Percentiles rank a stretch among this genome's conserved stretches.
Evolutionary conservation across 768 basidiomycete species (phyloP).

Genomic region (Multifurca ochricompacta): DNA sequence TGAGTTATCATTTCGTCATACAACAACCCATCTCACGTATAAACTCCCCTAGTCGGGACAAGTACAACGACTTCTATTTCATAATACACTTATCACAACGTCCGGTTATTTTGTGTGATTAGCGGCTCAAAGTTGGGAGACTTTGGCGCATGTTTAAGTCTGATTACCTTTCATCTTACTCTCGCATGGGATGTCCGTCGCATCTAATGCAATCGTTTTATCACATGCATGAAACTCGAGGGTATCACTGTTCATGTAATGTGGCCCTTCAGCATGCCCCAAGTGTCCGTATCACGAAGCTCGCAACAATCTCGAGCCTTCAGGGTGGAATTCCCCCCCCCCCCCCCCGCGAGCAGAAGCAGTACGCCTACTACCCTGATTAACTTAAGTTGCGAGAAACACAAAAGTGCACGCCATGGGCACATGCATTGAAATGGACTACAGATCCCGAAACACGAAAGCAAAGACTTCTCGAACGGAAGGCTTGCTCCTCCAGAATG

Average conservation of each 20-base stretch:
- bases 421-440: neutral
- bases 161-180: neutral
- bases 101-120: neutral
- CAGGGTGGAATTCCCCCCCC: no score
- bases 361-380: neutral
- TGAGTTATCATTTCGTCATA: neutral
- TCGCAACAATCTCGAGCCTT: neutral
- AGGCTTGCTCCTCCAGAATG: neutral
- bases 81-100: neutral
- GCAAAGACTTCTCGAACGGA: neutral
- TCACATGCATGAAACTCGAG: neutral
- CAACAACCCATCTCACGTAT: no score
- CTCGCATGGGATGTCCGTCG: neutral
- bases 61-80: neutral
- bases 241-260: neutral
- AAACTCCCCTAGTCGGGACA: no score
- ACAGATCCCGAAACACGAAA: slow-evolving; percentile 3
- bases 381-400: neutral
- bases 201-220: neutral
- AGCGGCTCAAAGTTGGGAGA: neutral
- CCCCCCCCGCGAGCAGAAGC: no score
- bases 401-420: neutral
- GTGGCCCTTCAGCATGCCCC: neutral
- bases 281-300: neutral
- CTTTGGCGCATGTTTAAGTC: neutral